These are phyloP conservation scores for Colletotrichum truncatum DNA, from an alignment of 2,329 filamentous ascomycete species.

Conservation along the genomic window DNA sequence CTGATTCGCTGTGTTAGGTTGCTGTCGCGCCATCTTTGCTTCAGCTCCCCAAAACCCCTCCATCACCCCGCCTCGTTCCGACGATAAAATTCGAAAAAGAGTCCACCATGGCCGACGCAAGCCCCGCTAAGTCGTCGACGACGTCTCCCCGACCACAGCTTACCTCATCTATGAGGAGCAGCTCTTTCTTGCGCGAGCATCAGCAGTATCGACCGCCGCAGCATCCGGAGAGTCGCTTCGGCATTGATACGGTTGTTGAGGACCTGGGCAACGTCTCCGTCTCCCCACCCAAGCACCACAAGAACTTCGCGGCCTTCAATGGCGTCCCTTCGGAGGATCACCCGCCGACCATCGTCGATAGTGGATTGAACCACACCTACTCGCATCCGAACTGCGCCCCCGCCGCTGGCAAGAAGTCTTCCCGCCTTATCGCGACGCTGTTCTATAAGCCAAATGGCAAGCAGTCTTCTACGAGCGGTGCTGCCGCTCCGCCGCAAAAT, in stretches of 20 bases:
- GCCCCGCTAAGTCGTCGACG: conserved; percentile 39
- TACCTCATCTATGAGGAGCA: conserved; percentile 62
- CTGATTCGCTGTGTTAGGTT: background rate
- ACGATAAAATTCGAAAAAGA: background rate
- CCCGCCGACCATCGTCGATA: conserved; percentile 69
- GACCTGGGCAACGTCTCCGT: conserved; percentile 53
- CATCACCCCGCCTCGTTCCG: background rate
- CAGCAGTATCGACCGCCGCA: conserved; percentile 69
- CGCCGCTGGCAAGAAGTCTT: conserved; percentile 53
- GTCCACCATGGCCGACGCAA: conserved; percentile 42
- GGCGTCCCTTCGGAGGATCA: conserved; percentile 68
- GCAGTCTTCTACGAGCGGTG: background rate
- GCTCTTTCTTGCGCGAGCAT: conserved; percentile 70
- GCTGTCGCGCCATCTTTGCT: background rate
- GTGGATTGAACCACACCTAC: conserved; percentile 68
- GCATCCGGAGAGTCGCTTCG: conserved; percentile 64
- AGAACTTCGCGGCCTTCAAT: conserved; percentile 60
- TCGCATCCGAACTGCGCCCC: conserved; percentile 72
- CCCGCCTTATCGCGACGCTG: conserved; percentile 68
- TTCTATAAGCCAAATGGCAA: conserved; percentile 64
- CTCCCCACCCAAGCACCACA: conserved; percentile 42
- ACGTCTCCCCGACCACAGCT: conserved; percentile 56
- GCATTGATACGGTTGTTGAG: conserved; percentile 73
- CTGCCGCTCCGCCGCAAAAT: background rate
- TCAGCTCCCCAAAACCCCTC: background rate